Evolutionary conservation across 208 protist genomes (phyloP).

Genomic region (Phytomonas sp.): DNA sequence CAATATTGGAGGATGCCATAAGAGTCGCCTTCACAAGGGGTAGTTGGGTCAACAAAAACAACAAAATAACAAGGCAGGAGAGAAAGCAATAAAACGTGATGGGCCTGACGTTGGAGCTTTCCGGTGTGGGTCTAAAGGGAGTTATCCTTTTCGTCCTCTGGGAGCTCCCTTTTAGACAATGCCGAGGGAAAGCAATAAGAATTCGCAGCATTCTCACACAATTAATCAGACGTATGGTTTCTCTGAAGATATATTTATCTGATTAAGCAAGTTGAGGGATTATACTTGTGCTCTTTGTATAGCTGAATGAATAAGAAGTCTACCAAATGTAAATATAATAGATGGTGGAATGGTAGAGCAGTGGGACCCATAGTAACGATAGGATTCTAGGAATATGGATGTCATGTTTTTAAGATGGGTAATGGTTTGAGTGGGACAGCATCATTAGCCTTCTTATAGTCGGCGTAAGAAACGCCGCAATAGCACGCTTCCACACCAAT

Average conservation of each 20-base stretch:
- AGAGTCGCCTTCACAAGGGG: slow-evolving; percentile 20
- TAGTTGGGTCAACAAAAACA: slow-evolving; percentile 6
- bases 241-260: not conserved
- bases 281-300: not conserved
- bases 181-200: not conserved
- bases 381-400: not conserved
- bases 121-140: not conserved
- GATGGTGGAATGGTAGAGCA: too few relatives aligned
- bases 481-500: not conserved
- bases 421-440: not conserved
- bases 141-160: not conserved
- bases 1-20: slow-evolving; percentile 54
- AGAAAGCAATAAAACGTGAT: slow-evolving; percentile 4
- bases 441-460: not conserved
- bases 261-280: not conserved
- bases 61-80: slow-evolving; percentile 4
- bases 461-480: not conserved
- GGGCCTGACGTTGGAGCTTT: not conserved
- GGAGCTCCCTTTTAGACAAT: not conserved
- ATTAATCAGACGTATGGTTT: not conserved
- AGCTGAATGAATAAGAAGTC: not conserved
- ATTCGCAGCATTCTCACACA: not conserved
- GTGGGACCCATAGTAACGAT: not conserved
- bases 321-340: not conserved
- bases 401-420: not conserved